A percentile compares a stretch with the other conserved stretches of the same genome.
phyloP scores from a whole-genome alignment of 164 flowering plant species.

The Santalum album region DNA sequence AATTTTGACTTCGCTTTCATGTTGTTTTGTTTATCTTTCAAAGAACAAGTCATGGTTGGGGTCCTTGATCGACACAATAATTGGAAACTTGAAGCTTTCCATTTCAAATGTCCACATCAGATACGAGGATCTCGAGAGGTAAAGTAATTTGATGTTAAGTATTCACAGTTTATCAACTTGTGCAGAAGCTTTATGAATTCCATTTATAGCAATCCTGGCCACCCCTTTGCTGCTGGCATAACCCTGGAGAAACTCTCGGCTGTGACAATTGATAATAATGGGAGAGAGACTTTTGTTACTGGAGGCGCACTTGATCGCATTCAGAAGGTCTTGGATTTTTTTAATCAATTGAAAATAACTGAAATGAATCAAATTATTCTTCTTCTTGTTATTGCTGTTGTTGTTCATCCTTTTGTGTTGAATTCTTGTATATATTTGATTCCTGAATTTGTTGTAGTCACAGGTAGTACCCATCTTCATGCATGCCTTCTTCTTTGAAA shows the following conservation, averaged over 20 bases:
- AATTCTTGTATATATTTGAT: too few species aligned
- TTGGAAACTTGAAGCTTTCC: constrained; percentile 93
- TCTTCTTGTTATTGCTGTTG: not conserved
- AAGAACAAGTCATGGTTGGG: constrained; percentile 98
- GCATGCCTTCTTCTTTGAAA: too few species aligned
- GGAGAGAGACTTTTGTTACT: constrained; percentile 80
- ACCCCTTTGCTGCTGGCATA: constrained; percentile 92
- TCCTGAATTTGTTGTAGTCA: too few species aligned
- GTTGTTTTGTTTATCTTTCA: constrained; percentile 11
- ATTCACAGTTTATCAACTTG: not conserved
- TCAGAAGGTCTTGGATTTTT: constrained; percentile 56
- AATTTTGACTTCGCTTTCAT: not conserved
- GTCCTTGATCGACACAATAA: constrained; percentile 78
- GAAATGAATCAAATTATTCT: too few species aligned
- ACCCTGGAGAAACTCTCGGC: constrained; percentile 85
- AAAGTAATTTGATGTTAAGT: constrained; percentile 2
- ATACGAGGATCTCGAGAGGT: constrained; percentile 99
- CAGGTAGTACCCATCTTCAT: too few species aligned
- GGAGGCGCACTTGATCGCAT: constrained; percentile 77
- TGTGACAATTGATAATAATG: constrained; percentile 80
- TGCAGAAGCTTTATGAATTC: constrained; percentile 13
- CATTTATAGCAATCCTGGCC: constrained; percentile 79
- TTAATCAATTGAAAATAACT: constrained; percentile 1
- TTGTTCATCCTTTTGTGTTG: too few species aligned
- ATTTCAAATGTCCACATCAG: constrained; percentile 93